phyloP scores from a whole-genome alignment of 306 rosid genomes.

The Citrullus amarus region DNA sequence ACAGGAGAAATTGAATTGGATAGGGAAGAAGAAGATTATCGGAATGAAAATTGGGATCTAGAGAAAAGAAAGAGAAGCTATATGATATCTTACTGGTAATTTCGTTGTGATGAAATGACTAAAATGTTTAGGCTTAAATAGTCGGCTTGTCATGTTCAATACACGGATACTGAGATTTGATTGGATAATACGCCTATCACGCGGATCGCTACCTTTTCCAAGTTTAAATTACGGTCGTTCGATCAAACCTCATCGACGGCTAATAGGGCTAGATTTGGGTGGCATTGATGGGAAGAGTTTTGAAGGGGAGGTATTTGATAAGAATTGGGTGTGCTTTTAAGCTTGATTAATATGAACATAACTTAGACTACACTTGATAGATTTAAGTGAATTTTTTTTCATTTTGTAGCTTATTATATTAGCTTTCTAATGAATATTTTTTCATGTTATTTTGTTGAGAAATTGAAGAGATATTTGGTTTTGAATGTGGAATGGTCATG shows the following conservation, averaged over 20 bases:
- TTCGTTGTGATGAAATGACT: slow-evolving; percentile 27
- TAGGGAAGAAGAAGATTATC: not conserved
- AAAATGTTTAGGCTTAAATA: slow-evolving; percentile 50
- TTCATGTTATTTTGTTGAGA: not conserved
- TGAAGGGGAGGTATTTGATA: not conserved
- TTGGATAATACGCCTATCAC: slow-evolving; percentile 37
- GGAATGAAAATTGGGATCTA: slow-evolving; percentile 11
- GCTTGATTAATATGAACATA: slow-evolving; percentile 29
- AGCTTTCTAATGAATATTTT: slow-evolving; percentile 36
- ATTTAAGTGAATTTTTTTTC: slow-evolving; percentile 13
- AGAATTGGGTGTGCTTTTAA: slow-evolving; percentile 64
- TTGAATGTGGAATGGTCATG: slow-evolving; percentile 47
- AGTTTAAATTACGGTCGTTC: slow-evolving; percentile 49
- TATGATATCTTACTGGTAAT: slow-evolving; percentile 13
- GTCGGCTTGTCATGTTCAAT: slow-evolving; percentile 26
- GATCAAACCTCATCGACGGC: slow-evolving; percentile 49
- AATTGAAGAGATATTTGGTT: slow-evolving; percentile 25
- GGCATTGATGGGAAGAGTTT: slow-evolving; percentile 10
- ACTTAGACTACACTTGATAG: not conserved
- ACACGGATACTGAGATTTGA: slow-evolving; percentile 28
- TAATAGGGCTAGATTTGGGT: slow-evolving; percentile 7
- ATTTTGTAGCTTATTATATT: slow-evolving; percentile 26
- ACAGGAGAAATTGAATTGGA: not conserved
- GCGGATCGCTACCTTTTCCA: slow-evolving; percentile 31
- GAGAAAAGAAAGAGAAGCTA: not conserved